Conservation (phyloP, 441 rosid species). For the Syzygium syzygioides region DNA sequence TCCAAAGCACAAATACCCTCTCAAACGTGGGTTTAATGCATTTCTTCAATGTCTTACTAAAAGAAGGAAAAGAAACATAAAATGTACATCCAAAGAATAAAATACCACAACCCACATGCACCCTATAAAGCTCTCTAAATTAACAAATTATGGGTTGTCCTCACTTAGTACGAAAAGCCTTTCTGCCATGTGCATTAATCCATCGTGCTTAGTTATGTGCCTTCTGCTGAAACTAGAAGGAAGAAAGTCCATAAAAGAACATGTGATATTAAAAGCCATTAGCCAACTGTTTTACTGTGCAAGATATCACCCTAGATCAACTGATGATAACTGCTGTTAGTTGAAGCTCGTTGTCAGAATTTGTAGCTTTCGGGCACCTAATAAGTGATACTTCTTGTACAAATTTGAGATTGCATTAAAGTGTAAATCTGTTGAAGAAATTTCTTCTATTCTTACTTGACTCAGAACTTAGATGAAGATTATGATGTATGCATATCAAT, state of each 20-base stretch:
- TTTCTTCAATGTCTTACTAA: neutral
- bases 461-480: neutral
- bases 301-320: neutral
- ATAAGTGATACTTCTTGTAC: neutral
- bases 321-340: neutral
- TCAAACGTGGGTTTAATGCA: neutral
- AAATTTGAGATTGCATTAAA: neutral
- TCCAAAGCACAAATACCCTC: neutral
- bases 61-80: neutral
- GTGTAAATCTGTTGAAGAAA: fast-evolving
- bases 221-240: no score
- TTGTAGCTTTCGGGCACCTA: neutral
- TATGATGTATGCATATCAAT: neutral
- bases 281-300: neutral
- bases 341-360: fast-evolving
- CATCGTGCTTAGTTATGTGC: no score
- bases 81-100: neutral
- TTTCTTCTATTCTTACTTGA: neutral
- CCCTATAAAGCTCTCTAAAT: neutral
- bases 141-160: neutral
- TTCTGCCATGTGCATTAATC: neutral
- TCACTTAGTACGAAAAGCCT: neutral
- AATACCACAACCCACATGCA: neutral
- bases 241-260: no score
- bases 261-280: neutral